phyloP scores from a whole-genome alignment of 106 monocot species.

The Dendrobium officinale region DNA sequence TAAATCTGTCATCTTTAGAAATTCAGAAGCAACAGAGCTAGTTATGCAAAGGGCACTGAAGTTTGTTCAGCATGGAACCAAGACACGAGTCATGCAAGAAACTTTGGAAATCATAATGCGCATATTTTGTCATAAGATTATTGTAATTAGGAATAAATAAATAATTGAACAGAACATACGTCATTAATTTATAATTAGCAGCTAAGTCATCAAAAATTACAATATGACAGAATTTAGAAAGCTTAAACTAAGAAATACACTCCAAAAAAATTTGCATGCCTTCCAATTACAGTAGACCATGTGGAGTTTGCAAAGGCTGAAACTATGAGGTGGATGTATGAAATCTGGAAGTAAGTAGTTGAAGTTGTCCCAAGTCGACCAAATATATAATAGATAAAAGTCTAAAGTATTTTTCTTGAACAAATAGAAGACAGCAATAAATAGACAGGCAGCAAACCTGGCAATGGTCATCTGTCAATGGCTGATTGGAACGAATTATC shows the following conservation, averaged over 20 bases:
- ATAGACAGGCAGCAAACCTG: conserved; percentile 11
- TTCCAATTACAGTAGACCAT: not conserved
- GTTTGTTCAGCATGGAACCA: not conserved
- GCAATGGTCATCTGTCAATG: conserved; percentile 26
- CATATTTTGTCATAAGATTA: not conserved
- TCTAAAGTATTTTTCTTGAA: not conserved
- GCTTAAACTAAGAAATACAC: not conserved
- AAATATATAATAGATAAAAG: not conserved
- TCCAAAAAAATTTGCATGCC: not conserved
- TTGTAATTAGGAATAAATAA: not conserved
- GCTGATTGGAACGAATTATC: conserved; percentile 27
- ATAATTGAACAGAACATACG: not conserved
- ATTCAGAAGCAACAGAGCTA: not conserved
- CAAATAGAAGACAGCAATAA: not conserved
- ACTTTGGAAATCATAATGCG: not conserved
- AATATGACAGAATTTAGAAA: not conserved
- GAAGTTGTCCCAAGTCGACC: not conserved
- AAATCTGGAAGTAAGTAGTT: not conserved
- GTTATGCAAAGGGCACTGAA: not conserved
- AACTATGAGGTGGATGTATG: not conserved
- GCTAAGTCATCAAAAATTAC: not conserved
- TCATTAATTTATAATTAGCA: not conserved
- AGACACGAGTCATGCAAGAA: not conserved
- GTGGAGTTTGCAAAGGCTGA: not conserved
- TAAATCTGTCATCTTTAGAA: not conserved